Evolutionary conservation across 148 eudicot species (phyloP).

Genomic region (Drosera capensis): DNA sequence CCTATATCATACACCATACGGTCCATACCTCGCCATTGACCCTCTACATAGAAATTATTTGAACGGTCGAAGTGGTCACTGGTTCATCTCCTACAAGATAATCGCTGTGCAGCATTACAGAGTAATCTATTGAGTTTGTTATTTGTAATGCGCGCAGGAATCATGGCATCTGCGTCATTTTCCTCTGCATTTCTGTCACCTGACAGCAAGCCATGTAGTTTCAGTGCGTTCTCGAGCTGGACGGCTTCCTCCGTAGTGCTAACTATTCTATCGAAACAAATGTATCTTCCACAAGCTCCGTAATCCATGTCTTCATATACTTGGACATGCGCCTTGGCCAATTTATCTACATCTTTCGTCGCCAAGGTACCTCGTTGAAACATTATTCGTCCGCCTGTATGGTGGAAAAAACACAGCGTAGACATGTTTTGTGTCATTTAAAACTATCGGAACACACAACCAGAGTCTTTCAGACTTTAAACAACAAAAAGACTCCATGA

Average conservation of each 20-base stretch:
- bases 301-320: slow-evolving; percentile 17
- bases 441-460: no score
- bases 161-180: not conserved
- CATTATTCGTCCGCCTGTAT: slow-evolving; percentile 14
- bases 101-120: not conserved
- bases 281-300: slow-evolving; percentile 16
- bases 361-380: slow-evolving; percentile 14
- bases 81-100: not conserved
- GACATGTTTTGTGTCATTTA: no score
- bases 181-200: slow-evolving; percentile 6
- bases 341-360: slow-evolving; percentile 7
- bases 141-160: not conserved
- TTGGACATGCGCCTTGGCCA: slow-evolving; percentile 14
- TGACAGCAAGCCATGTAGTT: slow-evolving; percentile 5
- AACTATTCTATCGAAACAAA: slow-evolving; percentile 11
- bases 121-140: not conserved
- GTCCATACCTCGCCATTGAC: no score
- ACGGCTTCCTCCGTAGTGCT: slow-evolving; percentile 7
- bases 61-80: slow-evolving; percentile 33
- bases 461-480: no score
- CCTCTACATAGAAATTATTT: no score
- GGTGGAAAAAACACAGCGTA: not conserved
- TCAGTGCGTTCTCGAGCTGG: slow-evolving; percentile 12
- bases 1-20: no score
- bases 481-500: no score